Percentiles rank a stretch among this genome's conserved stretches.
These are phyloP conservation scores for Leptomonas seymouri DNA, from an alignment of 208 protist species.

Conservation along the genomic window DNA sequence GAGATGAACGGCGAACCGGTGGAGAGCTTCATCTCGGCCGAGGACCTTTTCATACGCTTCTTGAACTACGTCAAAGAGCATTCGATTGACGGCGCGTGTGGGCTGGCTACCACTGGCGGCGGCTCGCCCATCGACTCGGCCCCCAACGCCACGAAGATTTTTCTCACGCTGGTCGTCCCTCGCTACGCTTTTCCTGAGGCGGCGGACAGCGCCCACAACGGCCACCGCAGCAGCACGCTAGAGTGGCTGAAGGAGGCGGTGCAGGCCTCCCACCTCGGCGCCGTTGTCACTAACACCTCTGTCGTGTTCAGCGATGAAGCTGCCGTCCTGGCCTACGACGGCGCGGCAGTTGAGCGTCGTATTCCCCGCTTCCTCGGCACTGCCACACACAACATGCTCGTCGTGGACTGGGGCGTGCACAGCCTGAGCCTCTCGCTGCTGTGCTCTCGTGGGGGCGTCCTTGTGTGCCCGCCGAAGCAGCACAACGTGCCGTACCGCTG, in stretches of 20 bases:
- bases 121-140: slow-evolving; percentile 1
- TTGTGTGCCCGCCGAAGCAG: slow-evolving; percentile 34
- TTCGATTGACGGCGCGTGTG: slow-evolving; percentile 76
- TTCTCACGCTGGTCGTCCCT: slow-evolving; percentile 81
- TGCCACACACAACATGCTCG: slow-evolving; percentile 52
- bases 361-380: slow-evolving; percentile 31
- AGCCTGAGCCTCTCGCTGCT: slow-evolving; percentile 60
- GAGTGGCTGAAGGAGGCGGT: slow-evolving; percentile 79
- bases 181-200: slow-evolving; percentile 66
- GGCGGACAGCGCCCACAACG: slow-evolving; percentile 10
- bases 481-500: slow-evolving; percentile 39
- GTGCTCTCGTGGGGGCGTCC: slow-evolving; percentile 52
- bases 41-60: slow-evolving; percentile 80
- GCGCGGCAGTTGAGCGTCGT: slow-evolving; percentile 25
- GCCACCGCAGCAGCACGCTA: slow-evolving; percentile 21
- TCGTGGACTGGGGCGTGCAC: slow-evolving; percentile 86
- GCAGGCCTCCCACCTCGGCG: slow-evolving; percentile 56
- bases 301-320: slow-evolving; percentile 85
- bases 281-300: slow-evolving; percentile 43
- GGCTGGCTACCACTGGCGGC: slow-evolving; percentile 33
- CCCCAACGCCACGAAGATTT: slow-evolving; percentile 28
- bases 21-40: slow-evolving; percentile 56
- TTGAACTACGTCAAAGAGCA: slow-evolving; percentile 87
- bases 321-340: slow-evolving; percentile 59
- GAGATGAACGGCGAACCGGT: slow-evolving; percentile 34